A percentile compares a stretch with the other conserved stretches of the same genome.
These are phyloP conservation scores for Azolla pinnata DNA, from an alignment of 75 land plant species.

Conservation along the genomic window DNA sequence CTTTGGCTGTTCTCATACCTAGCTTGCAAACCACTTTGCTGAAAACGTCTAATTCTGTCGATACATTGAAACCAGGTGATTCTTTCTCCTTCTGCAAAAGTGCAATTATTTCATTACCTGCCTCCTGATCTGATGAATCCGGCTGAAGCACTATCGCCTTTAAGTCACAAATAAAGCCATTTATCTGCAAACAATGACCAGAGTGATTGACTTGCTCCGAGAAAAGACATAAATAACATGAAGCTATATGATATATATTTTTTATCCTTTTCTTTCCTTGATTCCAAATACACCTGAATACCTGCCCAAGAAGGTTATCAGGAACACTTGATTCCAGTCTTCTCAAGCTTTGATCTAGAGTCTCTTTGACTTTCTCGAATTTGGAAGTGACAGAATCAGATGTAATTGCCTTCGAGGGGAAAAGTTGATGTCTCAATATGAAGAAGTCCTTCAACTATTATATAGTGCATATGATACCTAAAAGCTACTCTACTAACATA, in stretches of 20 bases:
- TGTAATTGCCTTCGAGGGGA: constrained; percentile 62
- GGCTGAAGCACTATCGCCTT: constrained; percentile 40
- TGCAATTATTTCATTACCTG: constrained; percentile 68
- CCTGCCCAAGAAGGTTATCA: constrained; percentile 58
- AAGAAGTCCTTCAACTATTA: too few species aligned
- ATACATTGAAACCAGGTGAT: constrained; percentile 29
- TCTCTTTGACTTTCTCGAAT: constrained; percentile 60
- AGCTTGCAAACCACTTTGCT: constrained; percentile 55
- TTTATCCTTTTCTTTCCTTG: background rate
- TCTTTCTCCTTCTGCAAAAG: constrained; percentile 62
- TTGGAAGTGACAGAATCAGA: constrained; percentile 65
- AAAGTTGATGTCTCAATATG: background rate
- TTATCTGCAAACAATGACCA: constrained; percentile 37
- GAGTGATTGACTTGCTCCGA: background rate
- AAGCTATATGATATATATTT: background rate
- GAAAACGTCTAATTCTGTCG: constrained; percentile 59
- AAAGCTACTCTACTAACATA: too few species aligned
- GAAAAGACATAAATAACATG: background rate
- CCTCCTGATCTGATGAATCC: constrained; percentile 60
- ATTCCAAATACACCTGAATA: constrained; percentile 10
- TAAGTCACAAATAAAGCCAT: constrained; percentile 50
- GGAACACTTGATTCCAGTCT: constrained; percentile 73
- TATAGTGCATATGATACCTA: too few species aligned
- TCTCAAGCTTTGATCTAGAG: constrained; percentile 56
- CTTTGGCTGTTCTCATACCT: constrained; percentile 57